These are phyloP conservation scores for Teratosphaeria viscida DNA, from an alignment of 2,329 filamentous ascomycete species.

Conservation along the genomic window DNA sequence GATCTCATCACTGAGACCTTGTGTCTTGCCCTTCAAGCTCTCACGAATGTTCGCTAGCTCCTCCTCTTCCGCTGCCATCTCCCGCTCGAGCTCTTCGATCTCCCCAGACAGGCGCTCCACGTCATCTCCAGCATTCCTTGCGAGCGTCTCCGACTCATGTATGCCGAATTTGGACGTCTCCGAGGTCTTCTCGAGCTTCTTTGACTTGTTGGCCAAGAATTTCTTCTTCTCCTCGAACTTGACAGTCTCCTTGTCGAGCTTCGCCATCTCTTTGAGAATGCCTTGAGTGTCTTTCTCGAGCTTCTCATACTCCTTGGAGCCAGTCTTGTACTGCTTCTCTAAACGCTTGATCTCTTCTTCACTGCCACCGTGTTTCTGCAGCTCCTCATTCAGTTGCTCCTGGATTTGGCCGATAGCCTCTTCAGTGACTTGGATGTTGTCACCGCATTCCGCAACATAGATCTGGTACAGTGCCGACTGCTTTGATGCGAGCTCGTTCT, in stretches of 20 bases:
- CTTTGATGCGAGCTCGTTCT: slow-evolving; percentile 84
- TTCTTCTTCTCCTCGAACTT: slow-evolving; percentile 98
- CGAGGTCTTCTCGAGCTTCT: slow-evolving; percentile 87
- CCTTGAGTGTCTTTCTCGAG: slow-evolving; percentile 73
- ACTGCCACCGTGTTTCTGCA: slow-evolving; percentile 83
- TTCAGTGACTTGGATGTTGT: slow-evolving; percentile 79
- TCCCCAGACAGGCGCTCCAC: slow-evolving; percentile 68
- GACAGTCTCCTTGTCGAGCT: slow-evolving; percentile 91
- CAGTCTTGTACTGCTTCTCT: slow-evolving; percentile 71
- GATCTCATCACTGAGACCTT: slow-evolving; percentile 87
- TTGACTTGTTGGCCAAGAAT: slow-evolving; percentile 79
- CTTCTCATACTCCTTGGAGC: slow-evolving; percentile 70
- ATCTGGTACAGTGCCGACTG: slow-evolving; percentile 89
- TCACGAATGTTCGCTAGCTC: slow-evolving; percentile 78
- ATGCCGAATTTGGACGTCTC: slow-evolving; percentile 63
- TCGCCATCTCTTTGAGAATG: slow-evolving; percentile 75
- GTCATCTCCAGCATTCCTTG: slow-evolving; percentile 67
- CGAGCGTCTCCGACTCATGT: slow-evolving; percentile 64
- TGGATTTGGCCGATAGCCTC: slow-evolving; percentile 90
- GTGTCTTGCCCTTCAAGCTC: slow-evolving; percentile 86
- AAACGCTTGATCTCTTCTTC: slow-evolving; percentile 84
- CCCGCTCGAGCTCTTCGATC: slow-evolving; percentile 63
- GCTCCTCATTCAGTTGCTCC: slow-evolving; percentile 69
- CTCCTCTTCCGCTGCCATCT: slow-evolving; percentile 67
- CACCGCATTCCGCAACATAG: slow-evolving; percentile 75